These are phyloP conservation scores for Pseudonitzschia pungens DNA, from an alignment of 108 stramenopile genomes.

Conservation along the genomic window DNA sequence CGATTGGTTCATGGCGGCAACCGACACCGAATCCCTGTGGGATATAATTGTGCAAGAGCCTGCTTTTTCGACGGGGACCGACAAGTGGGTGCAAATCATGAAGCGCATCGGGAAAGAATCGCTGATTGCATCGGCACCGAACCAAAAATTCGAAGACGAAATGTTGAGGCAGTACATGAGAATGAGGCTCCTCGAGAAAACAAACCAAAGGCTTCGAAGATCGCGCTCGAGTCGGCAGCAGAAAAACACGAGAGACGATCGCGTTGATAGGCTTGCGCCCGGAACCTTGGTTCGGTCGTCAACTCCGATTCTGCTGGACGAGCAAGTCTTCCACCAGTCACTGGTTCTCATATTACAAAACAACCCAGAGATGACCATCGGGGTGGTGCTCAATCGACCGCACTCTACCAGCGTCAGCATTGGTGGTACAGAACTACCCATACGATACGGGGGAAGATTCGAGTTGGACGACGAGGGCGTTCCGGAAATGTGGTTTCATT, in stretches of 20 bases:
- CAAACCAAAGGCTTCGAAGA: conserved; percentile 14
- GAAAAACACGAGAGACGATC: neutral
- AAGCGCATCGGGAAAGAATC: conserved; percentile 25
- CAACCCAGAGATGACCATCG: conserved; percentile 60
- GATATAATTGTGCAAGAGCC: conserved; percentile 2
- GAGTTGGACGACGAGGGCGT: conserved; percentile 55
- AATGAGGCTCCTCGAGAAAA: conserved; percentile 5
- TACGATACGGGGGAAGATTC: conserved; percentile 80
- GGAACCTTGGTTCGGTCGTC: conserved; percentile 63
- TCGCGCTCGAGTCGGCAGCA: neutral
- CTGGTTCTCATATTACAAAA: conserved; percentile 62
- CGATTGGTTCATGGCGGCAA: conserved; percentile 86
- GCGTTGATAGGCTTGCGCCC: conserved; percentile 8
- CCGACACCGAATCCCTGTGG: conserved; percentile 55
- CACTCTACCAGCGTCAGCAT: conserved; percentile 47
- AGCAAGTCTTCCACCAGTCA: conserved; percentile 81
- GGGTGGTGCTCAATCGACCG: conserved; percentile 76
- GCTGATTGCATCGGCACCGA: neutral
- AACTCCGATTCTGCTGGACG: conserved; percentile 65
- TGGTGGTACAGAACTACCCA: conserved; percentile 29
- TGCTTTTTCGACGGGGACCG: conserved; percentile 56
- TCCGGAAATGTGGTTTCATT: conserved; percentile 73
- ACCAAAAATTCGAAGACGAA: conserved; percentile 67
- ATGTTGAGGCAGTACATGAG: conserved; percentile 82
- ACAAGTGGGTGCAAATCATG: conserved; percentile 71